Base-by-base conservation (phyloP, 768 basidiomycete species). In the Chalciporus sphaerocephalus region DNA sequence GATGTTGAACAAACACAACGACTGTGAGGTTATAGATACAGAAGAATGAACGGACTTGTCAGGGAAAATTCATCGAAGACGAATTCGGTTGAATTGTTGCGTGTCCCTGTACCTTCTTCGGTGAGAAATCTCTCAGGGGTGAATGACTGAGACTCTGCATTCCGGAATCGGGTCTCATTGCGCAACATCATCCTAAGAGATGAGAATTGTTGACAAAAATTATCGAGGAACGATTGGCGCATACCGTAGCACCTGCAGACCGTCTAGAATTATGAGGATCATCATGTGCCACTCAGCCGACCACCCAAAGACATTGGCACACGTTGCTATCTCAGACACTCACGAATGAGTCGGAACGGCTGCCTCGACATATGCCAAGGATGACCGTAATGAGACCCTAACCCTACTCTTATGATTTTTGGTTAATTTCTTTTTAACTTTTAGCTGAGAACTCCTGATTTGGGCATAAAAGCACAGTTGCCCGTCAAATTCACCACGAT, bases 401-500 rank as follows among this genome's bases (percentile, higher is more conserved):
- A n/a, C n/a, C n/a, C n/a, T n/a, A n/a, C n/a, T n/a, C n/a, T n/a
- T n/a, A n/a, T n/a, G n/a, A n/a, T n/a, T n/a, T n/a, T n/a, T n/a
- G n/a, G n/a, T n/a, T n/a, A n/a, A 28, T 28, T 35, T 10, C 16
- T 10, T 33, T 36, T 5, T 38, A 1, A 21, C 23, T 20, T 21
- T 40, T 42, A 16, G n/a, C 10, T 5, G 24, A 47, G 27, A 55
- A 47, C 38, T 47, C 46, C 20, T 38, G 10, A 38, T 41, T 11
- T 46, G 38, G 54, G 36, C 38, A 45, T 55, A 38, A 6, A 17
- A 6, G 17, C 16, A 15, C 25, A 46, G 37, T 56, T 54, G 39
- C 50, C 50, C 50, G 43, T 61, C 30, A 60, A 62, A 52, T 21
- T 8, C 22, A 18, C 12, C 33, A 40, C 40, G 44, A 48, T 40